Base-by-base conservation (phyloP, 2,329 filamentous ascomycete species). In the Pseudogymnoascus sp. region DNA sequence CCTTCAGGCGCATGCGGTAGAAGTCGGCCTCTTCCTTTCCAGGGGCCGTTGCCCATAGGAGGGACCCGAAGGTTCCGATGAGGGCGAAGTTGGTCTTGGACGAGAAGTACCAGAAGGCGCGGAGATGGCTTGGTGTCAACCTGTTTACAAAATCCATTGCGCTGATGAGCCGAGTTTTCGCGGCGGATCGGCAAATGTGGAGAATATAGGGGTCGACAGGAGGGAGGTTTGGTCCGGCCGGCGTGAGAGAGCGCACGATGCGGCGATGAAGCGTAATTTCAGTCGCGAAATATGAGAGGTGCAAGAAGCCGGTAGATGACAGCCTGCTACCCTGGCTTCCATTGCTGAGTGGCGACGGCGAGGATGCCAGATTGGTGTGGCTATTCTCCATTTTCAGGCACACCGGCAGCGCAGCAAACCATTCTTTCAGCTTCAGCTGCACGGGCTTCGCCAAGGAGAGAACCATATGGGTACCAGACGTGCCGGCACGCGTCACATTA, bases 71-170 rank as follows among this genome's bases (percentile, higher is more conserved):
- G 0, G 93, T 96, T 62, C 92, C 93, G 70, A 97, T 96, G 9
- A 97, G 81, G 0, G 93, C 93, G 76, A 97, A 97, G 75, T 96
- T 96, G 38, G 89, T 90, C 70, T 91, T 90, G 41, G 88, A 91
- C 1, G 90, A 87, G 72, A 93, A 93, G 72, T 90, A 93, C 93
- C 93, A 97, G 76, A 97, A 97, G 0, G 91, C 85, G n/a, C 88
- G 86, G 31, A 97, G 82, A 70, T 97, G 93, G 37, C 88, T 85
- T 0, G 91, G 91, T 49, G 89, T 91, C 33, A 97, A 83, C 0
- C 93, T 88, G 76, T 97, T 97, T 69, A 96, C 92, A 75, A 97
- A 96, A 74, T 97, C 93, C 90, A 97, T 96, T 66, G 93, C 92
- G 21, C 90, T 96, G 71, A 97, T 96, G 35, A 97, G 83, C 5